These are phyloP conservation scores for Penicillium roqueforti DNA, from an alignment of 495 filamentous ascomycete genomes.

Conservation along the genomic window DNA sequence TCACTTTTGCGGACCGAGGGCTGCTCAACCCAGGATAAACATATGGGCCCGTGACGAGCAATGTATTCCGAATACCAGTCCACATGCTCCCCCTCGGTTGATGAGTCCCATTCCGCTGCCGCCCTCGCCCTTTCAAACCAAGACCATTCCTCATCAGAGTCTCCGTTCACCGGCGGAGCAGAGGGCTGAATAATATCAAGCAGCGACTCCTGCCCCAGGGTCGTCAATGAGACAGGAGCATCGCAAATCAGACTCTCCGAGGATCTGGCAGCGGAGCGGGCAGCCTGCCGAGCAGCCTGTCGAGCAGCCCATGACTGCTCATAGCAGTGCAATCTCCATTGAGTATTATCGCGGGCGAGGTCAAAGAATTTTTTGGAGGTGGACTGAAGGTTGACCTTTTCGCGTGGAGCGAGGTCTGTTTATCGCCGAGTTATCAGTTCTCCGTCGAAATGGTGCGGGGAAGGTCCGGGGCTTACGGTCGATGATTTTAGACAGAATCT, in stretches of 20 bases:
- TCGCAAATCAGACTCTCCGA: constrained; percentile 28
- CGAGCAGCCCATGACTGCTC: constrained; percentile 54
- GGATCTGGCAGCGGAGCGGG: constrained; percentile 25
- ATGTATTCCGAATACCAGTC: constrained; percentile 90
- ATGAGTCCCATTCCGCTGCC: constrained; percentile 78
- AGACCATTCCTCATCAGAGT: constrained; percentile 19
- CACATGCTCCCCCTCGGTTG: constrained; percentile 55
- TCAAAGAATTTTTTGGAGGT: constrained; percentile 62
- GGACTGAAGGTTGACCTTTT: constrained; percentile 67
- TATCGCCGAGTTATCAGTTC: constrained; percentile 17
- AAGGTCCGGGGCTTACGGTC: constrained; percentile 54
- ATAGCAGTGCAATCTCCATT: constrained; percentile 76
- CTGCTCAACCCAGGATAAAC: constrained; percentile 69
- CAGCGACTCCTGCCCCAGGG: constrained; percentile 32
- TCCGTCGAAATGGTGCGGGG: constrained; percentile 25
- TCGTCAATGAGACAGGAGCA: constrained; percentile 30
- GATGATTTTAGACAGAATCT: constrained; percentile 71
- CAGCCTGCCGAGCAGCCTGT: constrained; percentile 42
- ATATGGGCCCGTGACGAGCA: constrained; percentile 70
- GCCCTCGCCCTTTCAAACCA: constrained; percentile 45
- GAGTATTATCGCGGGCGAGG: constrained; percentile 68
- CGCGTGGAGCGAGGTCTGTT: constrained; percentile 61
- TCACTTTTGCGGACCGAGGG: constrained; percentile 36
- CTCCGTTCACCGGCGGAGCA: constrained; percentile 9
- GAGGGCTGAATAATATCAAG: constrained; percentile 38